These are phyloP conservation scores for Talaromyces sp. DNA, from an alignment of 2,329 filamentous ascomycete genomes.

Conservation along the genomic window DNA sequence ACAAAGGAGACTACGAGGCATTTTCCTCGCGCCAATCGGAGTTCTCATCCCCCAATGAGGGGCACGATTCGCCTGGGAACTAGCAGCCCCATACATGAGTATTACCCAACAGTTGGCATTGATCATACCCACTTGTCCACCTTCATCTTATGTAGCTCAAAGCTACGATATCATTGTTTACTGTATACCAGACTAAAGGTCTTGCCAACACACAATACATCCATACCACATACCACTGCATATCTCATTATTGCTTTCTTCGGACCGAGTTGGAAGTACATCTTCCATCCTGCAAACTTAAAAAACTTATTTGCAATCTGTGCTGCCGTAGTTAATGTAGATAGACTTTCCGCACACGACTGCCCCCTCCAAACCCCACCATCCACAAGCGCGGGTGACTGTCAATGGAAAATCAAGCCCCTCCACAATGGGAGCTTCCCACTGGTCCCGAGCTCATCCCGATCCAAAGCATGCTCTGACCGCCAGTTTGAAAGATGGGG, in stretches of 20 bases:
- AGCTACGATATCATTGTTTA: too few relatives aligned
- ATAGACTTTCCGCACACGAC: constrained; percentile 6
- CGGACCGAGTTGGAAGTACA: too few relatives aligned
- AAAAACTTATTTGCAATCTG: not conserved
- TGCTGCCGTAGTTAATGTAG: not conserved
- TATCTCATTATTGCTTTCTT: too few relatives aligned
- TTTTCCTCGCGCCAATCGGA: constrained; percentile 22
- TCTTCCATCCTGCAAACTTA: too few relatives aligned
- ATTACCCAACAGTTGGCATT: not conserved
- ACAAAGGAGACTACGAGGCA: constrained; percentile 20
- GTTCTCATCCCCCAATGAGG: not conserved
- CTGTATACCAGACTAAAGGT: too few relatives aligned
- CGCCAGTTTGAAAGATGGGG: constrained; percentile 13
- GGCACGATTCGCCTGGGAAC: not conserved
- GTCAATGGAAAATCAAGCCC: not conserved
- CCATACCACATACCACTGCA: too few relatives aligned
- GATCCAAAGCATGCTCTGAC: constrained; percentile 11
- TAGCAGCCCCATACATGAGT: not conserved
- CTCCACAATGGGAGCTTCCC: not conserved
- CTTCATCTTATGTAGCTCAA: too few relatives aligned
- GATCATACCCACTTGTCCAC: not conserved
- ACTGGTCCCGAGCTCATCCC: not conserved
- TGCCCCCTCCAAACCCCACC: constrained; percentile 7
- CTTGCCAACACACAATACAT: too few relatives aligned
- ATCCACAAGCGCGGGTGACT: constrained; percentile 12